phyloP scores from a whole-genome alignment of 2,329 filamentous ascomycete species.

The Botrytis medusae region DNA sequence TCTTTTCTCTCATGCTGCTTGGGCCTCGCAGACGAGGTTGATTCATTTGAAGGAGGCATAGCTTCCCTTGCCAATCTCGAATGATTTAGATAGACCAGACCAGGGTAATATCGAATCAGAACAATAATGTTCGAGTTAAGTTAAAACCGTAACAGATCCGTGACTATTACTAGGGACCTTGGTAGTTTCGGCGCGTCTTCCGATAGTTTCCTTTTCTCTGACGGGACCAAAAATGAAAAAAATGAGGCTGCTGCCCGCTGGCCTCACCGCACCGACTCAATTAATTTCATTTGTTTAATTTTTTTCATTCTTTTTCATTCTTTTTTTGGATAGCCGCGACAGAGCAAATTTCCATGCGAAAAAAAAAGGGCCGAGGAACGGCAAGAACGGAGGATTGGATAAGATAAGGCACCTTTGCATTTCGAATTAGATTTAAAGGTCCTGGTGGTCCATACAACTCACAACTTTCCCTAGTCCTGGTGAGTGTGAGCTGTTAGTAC shows the following conservation, averaged over 20 bases:
- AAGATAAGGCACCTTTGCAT: constrained; percentile 15
- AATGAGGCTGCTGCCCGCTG: constrained; percentile 14
- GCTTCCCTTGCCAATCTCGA: background rate
- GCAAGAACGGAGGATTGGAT: background rate
- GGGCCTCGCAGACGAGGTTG: background rate
- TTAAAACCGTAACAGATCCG: background rate
- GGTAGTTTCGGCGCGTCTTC: constrained; percentile 9
- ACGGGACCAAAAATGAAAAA: background rate
- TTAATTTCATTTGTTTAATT: background rate
- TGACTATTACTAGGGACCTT: constrained; percentile 1
- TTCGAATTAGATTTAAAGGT: background rate
- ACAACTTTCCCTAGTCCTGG: background rate
- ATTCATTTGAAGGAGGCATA: constrained; percentile 12
- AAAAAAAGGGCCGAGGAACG: constrained; percentile 20
- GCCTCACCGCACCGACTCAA: background rate
- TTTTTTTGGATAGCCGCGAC: background rate
- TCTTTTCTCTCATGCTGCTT: background rate
- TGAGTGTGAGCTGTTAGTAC: background rate
- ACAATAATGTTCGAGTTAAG: background rate
- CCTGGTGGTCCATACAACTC: too few relatives aligned
- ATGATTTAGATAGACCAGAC: background rate
- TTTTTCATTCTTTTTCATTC: background rate
- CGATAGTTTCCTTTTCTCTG: background rate
- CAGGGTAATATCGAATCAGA: background rate
- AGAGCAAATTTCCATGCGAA: background rate